A percentile compares a stretch with the other conserved stretches of the same genome.
Conservation (phyloP, 345 rosid species). For the Pugionium cornutum region DNA sequence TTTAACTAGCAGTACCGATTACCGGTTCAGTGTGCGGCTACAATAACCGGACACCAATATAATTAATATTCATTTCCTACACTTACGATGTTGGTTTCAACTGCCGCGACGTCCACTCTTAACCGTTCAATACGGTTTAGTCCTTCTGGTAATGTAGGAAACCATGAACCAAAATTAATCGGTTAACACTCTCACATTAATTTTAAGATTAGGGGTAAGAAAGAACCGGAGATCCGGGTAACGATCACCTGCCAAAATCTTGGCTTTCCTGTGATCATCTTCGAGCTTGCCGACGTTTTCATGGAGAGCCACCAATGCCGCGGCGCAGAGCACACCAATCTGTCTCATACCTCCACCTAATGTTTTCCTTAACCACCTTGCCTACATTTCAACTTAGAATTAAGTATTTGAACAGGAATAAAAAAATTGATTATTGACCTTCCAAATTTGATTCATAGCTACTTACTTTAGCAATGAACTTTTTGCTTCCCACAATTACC, state of each 20-base stretch:
- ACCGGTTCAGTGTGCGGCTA: not conserved
- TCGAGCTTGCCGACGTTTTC: conserved; percentile 69
- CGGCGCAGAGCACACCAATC: conserved; percentile 78
- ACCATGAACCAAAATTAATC: not conserved
- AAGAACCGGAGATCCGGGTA: not conserved
- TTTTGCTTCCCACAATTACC: conserved; percentile 80
- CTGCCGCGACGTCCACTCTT: conserved; percentile 60
- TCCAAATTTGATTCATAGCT: conserved; percentile 9
- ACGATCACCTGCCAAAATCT: conserved; percentile 70
- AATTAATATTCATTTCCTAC: not conserved
- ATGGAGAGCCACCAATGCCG: conserved; percentile 73
- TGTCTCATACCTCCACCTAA: conserved; percentile 98
- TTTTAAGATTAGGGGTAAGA: not conserved
- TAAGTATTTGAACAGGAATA: conserved; percentile 18
- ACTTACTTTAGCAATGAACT: conserved; percentile 72
- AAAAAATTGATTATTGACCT: not conserved
- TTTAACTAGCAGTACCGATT: not conserved
- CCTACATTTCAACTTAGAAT: conserved; percentile 43
- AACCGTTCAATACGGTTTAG: conserved; percentile 71
- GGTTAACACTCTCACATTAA: conserved; percentile 10
- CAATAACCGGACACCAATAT: not conserved
- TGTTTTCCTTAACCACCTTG: conserved; percentile 82
- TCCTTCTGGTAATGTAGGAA: conserved; percentile 51
- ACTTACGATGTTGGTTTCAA: conserved; percentile 93
- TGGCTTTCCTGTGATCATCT: conserved; percentile 79